Evolutionary conservation across 371 early-diverging fungal species (phyloP), one percentile per base, ranked within the genome.

Genomic region (Mortierella sp.): DNA sequence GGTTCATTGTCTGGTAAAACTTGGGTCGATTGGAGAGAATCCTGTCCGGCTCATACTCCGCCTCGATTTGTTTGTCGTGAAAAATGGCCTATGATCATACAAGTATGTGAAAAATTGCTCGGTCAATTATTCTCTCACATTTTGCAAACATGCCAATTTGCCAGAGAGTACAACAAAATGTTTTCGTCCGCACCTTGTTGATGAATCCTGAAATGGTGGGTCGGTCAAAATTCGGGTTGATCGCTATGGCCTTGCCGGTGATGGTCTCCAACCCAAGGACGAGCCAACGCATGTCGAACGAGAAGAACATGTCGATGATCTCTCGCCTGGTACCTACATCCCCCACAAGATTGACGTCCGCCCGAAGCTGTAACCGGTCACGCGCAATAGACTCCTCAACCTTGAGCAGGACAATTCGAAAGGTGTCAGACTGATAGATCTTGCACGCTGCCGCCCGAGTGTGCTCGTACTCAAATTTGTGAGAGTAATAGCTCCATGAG

Each of bases 201-300:
- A 81, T 85, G 43, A 79, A 81, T 31, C 68, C 85, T 37, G 76
- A 64, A 14, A 79, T 82, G 24, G 64, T 74, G 22, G 61, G 45
- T 39, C 74, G 50, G 48, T 85, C 80, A 64, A 80, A 80, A 52
- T 70, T 85, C 9, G 77, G 85, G 41, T 68, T 79, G 26, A 80
- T 74, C 10, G 85, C 61, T 6, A 70, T 70, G 13, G 71, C 81
- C 31, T 78, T 77, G 11, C 85, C 79, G 22, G 83, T 83, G 24
- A 83, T 77, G 1, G 83, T 82, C 50, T 82, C 83, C 9, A 86
- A 66, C 1, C 83, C 86, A 16, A 86, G 79, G 24, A 83, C 77
- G 19, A 86, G 78, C 86, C 86, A 86, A 1, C 86, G 86, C 22
- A 82, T 66, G 44, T 86, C 86, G 66, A 79, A 86, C 14, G 77